Base-by-base conservation (phyloP, 2,329 filamentous ascomycete genomes). In the Colletotrichum higginsianum region DNA sequence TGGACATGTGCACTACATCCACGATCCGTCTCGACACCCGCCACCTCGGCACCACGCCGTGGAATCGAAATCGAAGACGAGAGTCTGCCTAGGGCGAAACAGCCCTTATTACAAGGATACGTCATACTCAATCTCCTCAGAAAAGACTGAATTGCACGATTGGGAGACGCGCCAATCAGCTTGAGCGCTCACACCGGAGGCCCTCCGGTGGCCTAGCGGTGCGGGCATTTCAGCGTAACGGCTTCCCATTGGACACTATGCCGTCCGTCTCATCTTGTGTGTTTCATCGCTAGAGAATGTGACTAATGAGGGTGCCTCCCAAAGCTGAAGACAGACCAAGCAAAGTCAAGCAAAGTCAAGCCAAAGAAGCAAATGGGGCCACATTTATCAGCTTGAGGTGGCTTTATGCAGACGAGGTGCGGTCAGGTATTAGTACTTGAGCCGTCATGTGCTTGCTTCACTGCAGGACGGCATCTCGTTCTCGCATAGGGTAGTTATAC, bases 231-330 rank as follows among this genome's bases (percentile, higher is more conserved):
- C 35, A n/a, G 46, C 60, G 46, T 1, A n/a, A n/a, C 21, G n/a
- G 7, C n/a, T 9, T 18, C 30, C 40, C n/a, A 62, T 38, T 67
- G 65, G 65, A 21, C 35, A 12, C 30, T 50, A 23, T 21, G 18
- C 11, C 12, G 47, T 5, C 47, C 47, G n/a, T 50, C 26, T 35
- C 50, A 53, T 16, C 15, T 1, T 26, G 52, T 4, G 30, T 38
- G 16, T 13, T 55, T 30, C 30, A 9, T 38, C 26, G 30, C 16
- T 38, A 11, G 4, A 53, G 11, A 12, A 12, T 47, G 50, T 35
- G 50, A 53, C 26, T n/a, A 18, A 35, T 11, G 18, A 5, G 18
- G 2, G 4, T 13, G 30, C 18, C 12, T 38, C 30, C 9, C 16
- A 3, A 26, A 26, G 1, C 26, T 23, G 1, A 53, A 18, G 7